phyloP scores from a whole-genome alignment of 768 basidiomycete species.

The Naganishia friedmannii region DNA sequence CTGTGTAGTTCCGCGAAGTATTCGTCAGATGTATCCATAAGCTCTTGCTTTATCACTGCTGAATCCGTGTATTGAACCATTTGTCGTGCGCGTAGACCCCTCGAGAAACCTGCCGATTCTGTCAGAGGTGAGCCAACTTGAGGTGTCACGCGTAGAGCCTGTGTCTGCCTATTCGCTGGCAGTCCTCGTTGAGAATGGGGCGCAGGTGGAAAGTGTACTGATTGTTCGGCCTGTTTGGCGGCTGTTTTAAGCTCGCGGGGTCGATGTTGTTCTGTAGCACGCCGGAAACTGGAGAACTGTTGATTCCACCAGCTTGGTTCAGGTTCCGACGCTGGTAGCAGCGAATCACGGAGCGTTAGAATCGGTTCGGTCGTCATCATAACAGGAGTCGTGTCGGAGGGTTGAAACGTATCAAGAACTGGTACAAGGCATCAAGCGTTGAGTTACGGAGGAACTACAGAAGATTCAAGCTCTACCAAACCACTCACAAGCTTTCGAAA shows the following conservation, averaged over 20 bases:
- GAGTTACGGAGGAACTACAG: neutral
- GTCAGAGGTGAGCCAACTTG: neutral
- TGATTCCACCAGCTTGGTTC: constrained; percentile 13
- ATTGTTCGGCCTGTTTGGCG: neutral
- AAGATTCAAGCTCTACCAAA: neutral
- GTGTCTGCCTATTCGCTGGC: neutral
- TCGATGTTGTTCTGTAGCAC: neutral
- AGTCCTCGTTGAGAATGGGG: constrained; percentile 4
- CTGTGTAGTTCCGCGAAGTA: constrained; percentile 15
- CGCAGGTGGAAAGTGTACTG: neutral
- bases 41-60: constrained; percentile 2
- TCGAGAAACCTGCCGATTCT: neutral
- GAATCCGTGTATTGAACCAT: constrained; percentile 1
- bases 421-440: neutral
- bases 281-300: constrained; percentile 9
- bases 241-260: neutral
- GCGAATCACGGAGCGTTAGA: neutral
- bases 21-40: constrained; percentile 10
- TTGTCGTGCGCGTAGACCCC: constrained; percentile 4
- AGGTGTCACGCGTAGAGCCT: neutral
- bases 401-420: constrained; percentile 22
- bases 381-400: constrained; percentile 9
- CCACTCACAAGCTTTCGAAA: constrained; percentile 18
- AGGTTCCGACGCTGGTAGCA: neutral
- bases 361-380: constrained; percentile 15